Evolutionary conservation across 2,329 filamentous ascomycete species (phyloP).

Genomic region (Cladosporium phlei): DNA sequence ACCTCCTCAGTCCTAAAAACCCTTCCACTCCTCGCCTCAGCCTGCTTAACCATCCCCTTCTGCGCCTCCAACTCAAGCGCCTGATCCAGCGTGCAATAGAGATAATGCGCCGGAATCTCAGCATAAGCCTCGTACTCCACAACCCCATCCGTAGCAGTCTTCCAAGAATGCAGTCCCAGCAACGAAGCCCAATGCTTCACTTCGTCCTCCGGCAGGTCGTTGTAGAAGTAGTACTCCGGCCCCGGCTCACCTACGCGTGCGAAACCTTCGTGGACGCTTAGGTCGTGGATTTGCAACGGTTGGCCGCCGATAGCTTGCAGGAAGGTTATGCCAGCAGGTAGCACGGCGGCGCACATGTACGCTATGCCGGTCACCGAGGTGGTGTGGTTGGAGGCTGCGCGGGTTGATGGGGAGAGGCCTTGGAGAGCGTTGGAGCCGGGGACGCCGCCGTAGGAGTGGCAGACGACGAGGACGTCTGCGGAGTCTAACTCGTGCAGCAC

Average conservation of each 20-base stretch:
- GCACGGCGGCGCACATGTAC: constrained; percentile 13
- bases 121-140: constrained; percentile 31
- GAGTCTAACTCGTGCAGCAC: neutral
- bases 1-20: constrained; percentile 10
- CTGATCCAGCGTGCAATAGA: neutral
- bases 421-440: constrained; percentile 2
- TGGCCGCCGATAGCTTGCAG: constrained; percentile 14
- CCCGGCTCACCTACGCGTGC: neutral
- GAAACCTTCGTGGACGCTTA: constrained; percentile 7
- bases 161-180: constrained; percentile 13
- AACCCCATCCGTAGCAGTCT: constrained; percentile 16
- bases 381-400: constrained; percentile 7
- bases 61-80: constrained; percentile 3
- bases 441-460: constrained; percentile 19
- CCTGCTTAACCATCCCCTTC: neutral
- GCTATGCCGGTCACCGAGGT: constrained; percentile 17
- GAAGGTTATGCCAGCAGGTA: constrained; percentile 5
- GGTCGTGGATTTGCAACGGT: constrained; percentile 9
- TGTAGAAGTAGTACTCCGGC: constrained; percentile 32
- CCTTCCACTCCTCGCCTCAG: constrained; percentile 2
- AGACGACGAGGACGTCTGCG: constrained; percentile 18
- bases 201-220: constrained; percentile 28
- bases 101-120: constrained; percentile 30
- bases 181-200: constrained; percentile 20
- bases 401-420: constrained; percentile 2